A percentile compares a stretch with the other conserved stretches of the same genome.
phyloP scores from a whole-genome alignment of 2,329 filamentous ascomycete genomes.

The Microcyclospora pomicola region DNA sequence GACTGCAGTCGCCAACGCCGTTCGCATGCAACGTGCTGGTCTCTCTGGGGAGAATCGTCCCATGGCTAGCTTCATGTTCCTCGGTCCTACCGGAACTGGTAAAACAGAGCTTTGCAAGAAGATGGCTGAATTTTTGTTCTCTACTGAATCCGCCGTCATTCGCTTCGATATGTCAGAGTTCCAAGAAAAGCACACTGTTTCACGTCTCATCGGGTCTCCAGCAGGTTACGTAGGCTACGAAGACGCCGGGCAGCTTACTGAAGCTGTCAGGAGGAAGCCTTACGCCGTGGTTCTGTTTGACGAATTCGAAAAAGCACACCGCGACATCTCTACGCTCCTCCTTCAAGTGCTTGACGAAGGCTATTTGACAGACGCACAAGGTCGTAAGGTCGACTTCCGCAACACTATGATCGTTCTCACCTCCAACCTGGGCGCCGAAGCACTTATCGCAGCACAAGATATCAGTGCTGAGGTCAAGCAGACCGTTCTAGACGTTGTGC shows the following conservation, averaged over 20 bases:
- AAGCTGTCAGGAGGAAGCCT: slow-evolving; percentile 86
- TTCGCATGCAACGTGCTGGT: slow-evolving; percentile 84
- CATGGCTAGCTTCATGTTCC: slow-evolving; percentile 91
- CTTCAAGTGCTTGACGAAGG: slow-evolving; percentile 93
- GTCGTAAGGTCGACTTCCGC: slow-evolving; percentile 90
- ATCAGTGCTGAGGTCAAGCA: slow-evolving; percentile 60
- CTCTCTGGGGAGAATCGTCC: slow-evolving; percentile 84
- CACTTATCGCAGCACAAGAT: slow-evolving; percentile 49
- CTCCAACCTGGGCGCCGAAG: slow-evolving; percentile 85
- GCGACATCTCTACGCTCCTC: slow-evolving; percentile 81
- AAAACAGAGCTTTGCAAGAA: slow-evolving; percentile 98
- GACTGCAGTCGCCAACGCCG: slow-evolving; percentile 78
- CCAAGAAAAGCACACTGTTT: slow-evolving; percentile 93
- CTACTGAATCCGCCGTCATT: slow-evolving; percentile 77
- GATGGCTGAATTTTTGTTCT: slow-evolving; percentile 84
- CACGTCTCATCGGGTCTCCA: slow-evolving; percentile 78
- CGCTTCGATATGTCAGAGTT: slow-evolving; percentile 98
- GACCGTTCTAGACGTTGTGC: slow-evolving; percentile 80
- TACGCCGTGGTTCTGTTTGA: slow-evolving; percentile 93
- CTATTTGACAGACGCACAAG: slow-evolving; percentile 87
- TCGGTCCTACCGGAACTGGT: slow-evolving; percentile 89
- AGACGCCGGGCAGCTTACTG: slow-evolving; percentile 88
- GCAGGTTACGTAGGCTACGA: slow-evolving; percentile 96
- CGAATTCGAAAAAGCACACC: slow-evolving; percentile 94
- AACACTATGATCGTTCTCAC: slow-evolving; percentile 96